phyloP scores from a whole-genome alignment of 2,329 filamentous ascomycete species.

The Talaromyces atroroseus region DNA sequence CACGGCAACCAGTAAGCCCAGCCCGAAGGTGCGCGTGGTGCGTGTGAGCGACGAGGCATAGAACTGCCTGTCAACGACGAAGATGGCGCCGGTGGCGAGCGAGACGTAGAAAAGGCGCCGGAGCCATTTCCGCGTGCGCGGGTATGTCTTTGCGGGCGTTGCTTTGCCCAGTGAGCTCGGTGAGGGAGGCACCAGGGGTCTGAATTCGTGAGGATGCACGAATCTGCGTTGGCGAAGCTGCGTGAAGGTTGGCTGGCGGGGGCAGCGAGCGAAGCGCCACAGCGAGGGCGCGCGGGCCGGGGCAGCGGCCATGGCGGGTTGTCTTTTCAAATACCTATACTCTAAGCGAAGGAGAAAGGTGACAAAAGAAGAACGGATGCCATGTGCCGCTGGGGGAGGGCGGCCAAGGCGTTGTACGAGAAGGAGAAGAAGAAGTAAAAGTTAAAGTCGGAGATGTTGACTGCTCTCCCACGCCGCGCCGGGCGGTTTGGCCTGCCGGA shows the following conservation, averaged over 20 bases:
- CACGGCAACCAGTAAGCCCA: conserved; percentile 71
- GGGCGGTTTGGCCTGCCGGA: too few relatives aligned
- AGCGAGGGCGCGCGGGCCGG: conserved; percentile 3
- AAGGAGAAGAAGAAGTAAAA: too few relatives aligned
- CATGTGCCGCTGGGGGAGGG: conserved; percentile 19
- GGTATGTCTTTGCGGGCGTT: conserved; percentile 64
- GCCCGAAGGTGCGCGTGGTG: conserved; percentile 73
- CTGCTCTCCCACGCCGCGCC: too few relatives aligned
- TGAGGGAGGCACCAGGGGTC: conserved; percentile 68
- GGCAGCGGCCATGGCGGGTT: conserved; percentile 2
- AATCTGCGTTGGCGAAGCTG: conserved; percentile 19
- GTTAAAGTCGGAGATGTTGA: too few relatives aligned
- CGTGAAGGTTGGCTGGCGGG: conserved; percentile 1
- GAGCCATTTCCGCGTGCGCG: conserved; percentile 66
- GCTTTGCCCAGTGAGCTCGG: conserved; percentile 73
- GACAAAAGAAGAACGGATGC: conserved; percentile 1
- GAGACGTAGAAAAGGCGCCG: conserved; percentile 64
- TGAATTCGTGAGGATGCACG: conserved; percentile 46
- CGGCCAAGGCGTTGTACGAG: conserved; percentile 15
- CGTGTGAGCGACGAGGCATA: conserved; percentile 76
- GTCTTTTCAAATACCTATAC: background rate
- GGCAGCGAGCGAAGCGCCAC: conserved; percentile 4
- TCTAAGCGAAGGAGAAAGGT: background rate
- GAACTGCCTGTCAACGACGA: conserved; percentile 64
- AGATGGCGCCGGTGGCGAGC: conserved; percentile 56